A percentile compares a stretch with the other conserved stretches of the same genome.
Conservation (phyloP, 805 yeast species). For the Jamesozyma hellenica region DNA sequence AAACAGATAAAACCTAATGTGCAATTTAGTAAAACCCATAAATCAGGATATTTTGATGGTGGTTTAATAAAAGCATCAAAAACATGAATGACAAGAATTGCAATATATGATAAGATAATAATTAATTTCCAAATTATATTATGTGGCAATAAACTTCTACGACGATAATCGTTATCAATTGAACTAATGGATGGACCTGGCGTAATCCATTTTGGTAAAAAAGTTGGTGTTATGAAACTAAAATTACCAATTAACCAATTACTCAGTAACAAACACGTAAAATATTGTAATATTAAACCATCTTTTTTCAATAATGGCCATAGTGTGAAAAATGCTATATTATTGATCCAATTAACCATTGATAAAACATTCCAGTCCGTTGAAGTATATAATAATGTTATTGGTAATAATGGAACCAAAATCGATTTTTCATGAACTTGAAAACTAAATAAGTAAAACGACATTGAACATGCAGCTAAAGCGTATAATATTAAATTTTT, state of each 20-base stretch:
- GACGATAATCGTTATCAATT: slow-evolving; percentile 26
- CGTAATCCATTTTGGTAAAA: slow-evolving; percentile 32
- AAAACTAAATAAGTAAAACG: slow-evolving; percentile 82
- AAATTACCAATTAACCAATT: slow-evolving; percentile 73
- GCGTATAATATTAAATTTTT: slow-evolving; percentile 56
- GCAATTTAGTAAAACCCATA: slow-evolving; percentile 75
- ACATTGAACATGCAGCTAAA: slow-evolving; percentile 72
- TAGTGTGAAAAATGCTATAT: slow-evolving; percentile 73
- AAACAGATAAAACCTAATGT: slow-evolving; percentile 69
- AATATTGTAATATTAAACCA: slow-evolving; percentile 61
- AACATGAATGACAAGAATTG: slow-evolving; percentile 41
- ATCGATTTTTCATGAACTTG: slow-evolving; percentile 96
- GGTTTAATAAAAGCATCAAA: slow-evolving; percentile 44
- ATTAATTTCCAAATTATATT: slow-evolving; percentile 40
- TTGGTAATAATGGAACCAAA: slow-evolving; percentile 77
- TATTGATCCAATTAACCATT: slow-evolving; percentile 78
- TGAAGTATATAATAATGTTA: slow-evolving; percentile 49
- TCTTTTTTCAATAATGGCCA: slow-evolving; percentile 82
- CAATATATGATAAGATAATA: slow-evolving; percentile 44
- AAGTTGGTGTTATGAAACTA: slow-evolving; percentile 40
- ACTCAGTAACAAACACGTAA: slow-evolving; percentile 47
- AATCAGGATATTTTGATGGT: slow-evolving; percentile 62
- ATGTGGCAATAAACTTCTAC: slow-evolving; percentile 40
- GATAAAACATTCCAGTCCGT: slow-evolving; percentile 54
- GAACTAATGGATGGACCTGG: slow-evolving; percentile 37